phyloP scores from a whole-genome alignment of 805 yeast genomes.

The Starmerella tilneyi region DNA sequence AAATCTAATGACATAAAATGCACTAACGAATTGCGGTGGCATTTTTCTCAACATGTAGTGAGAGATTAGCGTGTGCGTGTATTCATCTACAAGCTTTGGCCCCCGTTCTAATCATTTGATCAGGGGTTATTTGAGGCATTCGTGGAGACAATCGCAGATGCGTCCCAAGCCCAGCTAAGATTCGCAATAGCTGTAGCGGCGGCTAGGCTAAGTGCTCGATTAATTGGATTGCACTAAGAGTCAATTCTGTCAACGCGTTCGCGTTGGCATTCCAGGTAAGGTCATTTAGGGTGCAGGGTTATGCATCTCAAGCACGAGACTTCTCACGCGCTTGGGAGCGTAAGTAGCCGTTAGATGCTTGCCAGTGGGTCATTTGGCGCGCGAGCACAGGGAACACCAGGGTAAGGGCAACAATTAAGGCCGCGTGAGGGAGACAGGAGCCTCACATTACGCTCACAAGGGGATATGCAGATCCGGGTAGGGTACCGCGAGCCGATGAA shows the following conservation, averaged over 20 bases:
- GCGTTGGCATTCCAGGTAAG: conserved; percentile 6
- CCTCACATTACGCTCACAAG: conserved; percentile 7
- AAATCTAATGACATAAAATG: too few relatives aligned
- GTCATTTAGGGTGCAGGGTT: background rate
- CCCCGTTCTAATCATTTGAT: too few relatives aligned
- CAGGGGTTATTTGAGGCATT: too few relatives aligned
- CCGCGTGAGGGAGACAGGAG: conserved; percentile 3
- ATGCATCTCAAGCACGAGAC: background rate
- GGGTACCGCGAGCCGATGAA: conserved; percentile 7
- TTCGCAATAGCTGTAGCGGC: too few relatives aligned
- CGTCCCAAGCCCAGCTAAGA: too few relatives aligned
- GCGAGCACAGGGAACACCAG: background rate
- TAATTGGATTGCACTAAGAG: conserved; percentile 17
- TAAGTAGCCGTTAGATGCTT: background rate
- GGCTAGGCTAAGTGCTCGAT: background rate
- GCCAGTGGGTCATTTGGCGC: background rate
- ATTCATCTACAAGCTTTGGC: too few relatives aligned
- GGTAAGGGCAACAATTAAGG: conserved; percentile 1
- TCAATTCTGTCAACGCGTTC: conserved; percentile 11
- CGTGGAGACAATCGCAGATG: too few relatives aligned
- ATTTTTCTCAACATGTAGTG: too few relatives aligned
- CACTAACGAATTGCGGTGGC: too few relatives aligned
- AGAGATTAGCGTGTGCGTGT: too few relatives aligned
- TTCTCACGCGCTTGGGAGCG: background rate
- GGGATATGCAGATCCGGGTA: conserved; percentile 4